Percentiles rank a stretch among this genome's conserved stretches.
Evolutionary conservation across 768 basidiomycete species (phyloP).

Genomic region (Russula ochroleuca): DNA sequence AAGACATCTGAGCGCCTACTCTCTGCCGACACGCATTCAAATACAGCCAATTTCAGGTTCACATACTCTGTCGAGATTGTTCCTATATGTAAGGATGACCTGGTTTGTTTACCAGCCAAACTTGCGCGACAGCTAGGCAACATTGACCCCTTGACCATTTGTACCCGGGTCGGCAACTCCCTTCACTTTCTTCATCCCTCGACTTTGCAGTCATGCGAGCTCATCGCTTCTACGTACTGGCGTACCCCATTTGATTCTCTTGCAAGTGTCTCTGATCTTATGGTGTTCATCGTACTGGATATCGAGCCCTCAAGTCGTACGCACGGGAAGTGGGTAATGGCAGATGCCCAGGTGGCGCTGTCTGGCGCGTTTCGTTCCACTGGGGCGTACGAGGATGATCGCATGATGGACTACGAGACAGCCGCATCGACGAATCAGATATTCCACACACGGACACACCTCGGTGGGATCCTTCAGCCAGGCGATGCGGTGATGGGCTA

Average conservation of each 20-base stretch:
- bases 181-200: constrained; percentile 87
- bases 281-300: constrained; percentile 94
- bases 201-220: constrained; percentile 79
- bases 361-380: constrained; percentile 71
- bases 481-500: constrained; percentile 93
- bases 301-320: constrained; percentile 75
- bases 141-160: constrained; percentile 83
- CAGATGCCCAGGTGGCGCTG: constrained; percentile 86
- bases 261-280: constrained; percentile 75
- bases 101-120: constrained; percentile 83
- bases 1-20: constrained; percentile 94
- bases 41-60: constrained; percentile 94
- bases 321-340: constrained; percentile 76
- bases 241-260: constrained; percentile 84
- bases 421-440: constrained; percentile 66
- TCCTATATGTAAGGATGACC: constrained; percentile 96
- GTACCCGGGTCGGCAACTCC: constrained; percentile 87
- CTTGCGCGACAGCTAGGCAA: constrained; percentile 80
- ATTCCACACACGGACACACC: constrained; percentile 93
- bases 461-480: constrained; percentile 89
- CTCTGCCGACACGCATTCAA: constrained; percentile 86
- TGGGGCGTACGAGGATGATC: constrained; percentile 37
- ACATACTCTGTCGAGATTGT: constrained; percentile 97
- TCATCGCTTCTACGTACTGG: constrained; percentile 81
- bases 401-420: constrained; percentile 57